These are phyloP conservation scores for Debaryomyces hansenii DNA, from an alignment of 805 yeast species.

Conservation along the genomic window DNA sequence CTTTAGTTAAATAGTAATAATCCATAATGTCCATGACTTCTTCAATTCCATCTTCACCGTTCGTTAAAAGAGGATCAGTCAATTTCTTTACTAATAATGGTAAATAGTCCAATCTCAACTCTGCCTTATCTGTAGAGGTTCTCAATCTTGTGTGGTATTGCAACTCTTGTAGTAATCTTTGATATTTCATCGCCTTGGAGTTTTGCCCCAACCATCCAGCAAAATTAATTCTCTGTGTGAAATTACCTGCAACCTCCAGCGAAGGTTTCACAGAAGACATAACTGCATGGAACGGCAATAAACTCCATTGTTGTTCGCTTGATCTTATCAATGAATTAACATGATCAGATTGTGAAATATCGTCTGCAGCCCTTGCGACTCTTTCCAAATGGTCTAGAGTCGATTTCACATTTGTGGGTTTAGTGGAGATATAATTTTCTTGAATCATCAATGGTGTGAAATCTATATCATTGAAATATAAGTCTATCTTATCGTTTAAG, in stretches of 20 bases:
- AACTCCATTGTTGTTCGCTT: constrained; percentile 91
- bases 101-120: constrained; percentile 73
- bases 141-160: constrained; percentile 84
- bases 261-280: constrained; percentile 84
- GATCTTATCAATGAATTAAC: constrained; percentile 83
- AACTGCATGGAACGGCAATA: constrained; percentile 87
- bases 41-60: constrained; percentile 63
- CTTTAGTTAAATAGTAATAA: constrained; percentile 78
- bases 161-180: constrained; percentile 77
- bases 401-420: constrained; percentile 49
- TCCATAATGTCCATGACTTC: constrained; percentile 76
- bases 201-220: constrained; percentile 89
- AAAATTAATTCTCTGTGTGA: constrained; percentile 71
- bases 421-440: constrained; percentile 79
- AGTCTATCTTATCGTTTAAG: constrained; percentile 78
- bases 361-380: constrained; percentile 78
- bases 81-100: constrained; percentile 62
- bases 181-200: constrained; percentile 77
- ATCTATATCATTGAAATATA: constrained; percentile 92
- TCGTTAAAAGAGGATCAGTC: constrained; percentile 53
- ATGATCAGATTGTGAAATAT: constrained; percentile 81
- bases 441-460: constrained; percentile 95
- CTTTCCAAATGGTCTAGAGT: constrained; percentile 57
- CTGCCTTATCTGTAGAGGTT: constrained; percentile 73
- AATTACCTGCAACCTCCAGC: constrained; percentile 68